Evolutionary conservation across 1,139 yeast genomes (phyloP), one percentile per base, ranked within the genome.

Genomic region (Saccharomycopsis hybrid): DNA sequence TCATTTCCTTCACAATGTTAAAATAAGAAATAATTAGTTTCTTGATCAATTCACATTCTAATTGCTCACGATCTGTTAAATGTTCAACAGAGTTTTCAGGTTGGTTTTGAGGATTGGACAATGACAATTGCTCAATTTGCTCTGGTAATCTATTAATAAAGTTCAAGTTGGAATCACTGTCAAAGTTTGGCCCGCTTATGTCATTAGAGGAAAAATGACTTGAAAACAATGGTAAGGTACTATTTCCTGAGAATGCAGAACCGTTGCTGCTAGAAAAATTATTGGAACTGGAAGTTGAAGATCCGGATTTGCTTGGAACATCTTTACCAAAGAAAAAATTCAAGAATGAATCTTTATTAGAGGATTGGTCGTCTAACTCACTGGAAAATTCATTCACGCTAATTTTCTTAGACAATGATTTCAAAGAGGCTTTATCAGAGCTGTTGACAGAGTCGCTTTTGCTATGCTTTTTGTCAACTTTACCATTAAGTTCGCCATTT

Each of bases 251-350:
- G 5, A 8, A 5, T 9, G 24, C 24, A 13, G 39, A 36, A n/a
- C 39, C 39, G 39, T 36, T 36, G 18, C 5, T 5, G 18, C 18
- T 5, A 36, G 39, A 5, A 36, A 8, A 5, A 7, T 24, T 24
- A 36, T 9, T 9, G 5, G 24, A 8, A n/a, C 13, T 36, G 24
- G 24, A 8, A n/a, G 7, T 36, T 5, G 39, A 5, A 5, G 13
- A n/a, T 9, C 39, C 24, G 39, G 39, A 18, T 8, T 30, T 37
- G 45, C 71, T 72, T 29, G 69, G 68, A 43, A 82, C 83, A 53
- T 89, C 96, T 62, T 87, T 88, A 11, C 98, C 97, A 63, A 92
- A 92, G 67, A 92, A 92, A 65, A 88, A 90, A 64, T 90, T 89
- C 62, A 92, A 73, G 66, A 90, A 92, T 1, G 95, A 82, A 57